Evolutionary conservation across 208 protist species (phyloP), one percentile per base, ranked within the genome.

Genomic region (Endotrypanum monterogeii): DNA sequence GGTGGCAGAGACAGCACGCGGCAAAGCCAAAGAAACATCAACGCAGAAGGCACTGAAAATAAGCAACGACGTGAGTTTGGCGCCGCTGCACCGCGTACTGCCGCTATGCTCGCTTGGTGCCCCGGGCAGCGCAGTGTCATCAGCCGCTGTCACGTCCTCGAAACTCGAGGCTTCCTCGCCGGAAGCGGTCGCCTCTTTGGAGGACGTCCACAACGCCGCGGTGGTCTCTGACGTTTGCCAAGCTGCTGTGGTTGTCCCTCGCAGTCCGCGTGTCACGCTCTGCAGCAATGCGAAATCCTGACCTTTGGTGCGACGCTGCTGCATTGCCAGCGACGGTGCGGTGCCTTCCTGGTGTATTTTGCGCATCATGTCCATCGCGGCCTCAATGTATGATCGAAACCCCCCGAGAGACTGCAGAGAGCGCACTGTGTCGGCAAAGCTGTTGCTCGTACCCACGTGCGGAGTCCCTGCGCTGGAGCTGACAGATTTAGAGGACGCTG

Each of bases 361-460:
- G 5, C 37, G 12, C 37, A 71, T 69, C 76, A 94, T 87, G 4
- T 52, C 80, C 9, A 65, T 55, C 1, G 86, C 56, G 20, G 87
- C 88, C 23, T 89, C 86, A 1, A 89, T 70, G 52, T 85, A 91
- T 16, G 72, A 70, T 9, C 76, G 76, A 56, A 92, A 77, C 20
- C 84, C 57, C 0, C 73, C 18, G 23, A 80, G 76, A 3, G 54
- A 50, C 11, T 73, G 61, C 35, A 80, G 70, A 1, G 76, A 72
- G 12, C 70, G 65, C 1, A 80, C 76, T 2, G 65, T 76, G 4
- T 75, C 68, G 2, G n/a, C 37, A 32, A 80, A 80, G 70, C 70
- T 80, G 60, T 23, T 30, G n/a, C 67, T 79, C 25, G 30, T 56
- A 70, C 70, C 67, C 50, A 28, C 65, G n/a, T 62, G 51, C 30